Evolutionary conservation across 2,329 filamentous ascomycete species (phyloP).

Genomic region (Nothomitra cinnamomea): DNA sequence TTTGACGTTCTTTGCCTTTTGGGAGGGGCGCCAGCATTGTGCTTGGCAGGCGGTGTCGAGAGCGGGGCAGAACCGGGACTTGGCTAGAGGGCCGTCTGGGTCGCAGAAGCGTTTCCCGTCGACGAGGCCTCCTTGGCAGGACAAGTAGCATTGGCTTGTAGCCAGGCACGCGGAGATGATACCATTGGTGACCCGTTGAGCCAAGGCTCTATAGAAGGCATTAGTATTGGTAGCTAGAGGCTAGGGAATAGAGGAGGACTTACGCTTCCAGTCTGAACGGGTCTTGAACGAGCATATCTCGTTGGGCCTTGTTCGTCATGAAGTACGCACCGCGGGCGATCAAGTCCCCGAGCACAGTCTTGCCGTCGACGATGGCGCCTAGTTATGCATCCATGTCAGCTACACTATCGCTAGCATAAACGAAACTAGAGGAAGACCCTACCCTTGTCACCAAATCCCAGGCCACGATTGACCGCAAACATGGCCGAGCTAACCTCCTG

Average conservation of each 20-base stretch:
- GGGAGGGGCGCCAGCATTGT: not conserved
- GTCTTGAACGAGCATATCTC: not conserved
- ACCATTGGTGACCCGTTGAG: not conserved
- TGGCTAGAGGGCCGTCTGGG: not conserved
- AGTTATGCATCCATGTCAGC: not conserved
- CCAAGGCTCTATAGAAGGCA: not conserved
- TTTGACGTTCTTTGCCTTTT: not conserved
- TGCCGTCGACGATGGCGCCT: not conserved
- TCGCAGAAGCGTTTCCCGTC: not conserved
- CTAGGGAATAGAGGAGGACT: not conserved
- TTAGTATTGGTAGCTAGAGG: not conserved
- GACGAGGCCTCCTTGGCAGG: not conserved
- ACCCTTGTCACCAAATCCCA: not conserved
- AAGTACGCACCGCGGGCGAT: not conserved
- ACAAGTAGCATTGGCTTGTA: not conserved
- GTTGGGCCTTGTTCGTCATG: not conserved
- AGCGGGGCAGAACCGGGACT: not conserved
- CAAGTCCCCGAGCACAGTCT: not conserved
- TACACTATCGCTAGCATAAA: no score
- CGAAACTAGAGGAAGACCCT: not conserved
- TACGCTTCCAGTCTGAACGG: not conserved
- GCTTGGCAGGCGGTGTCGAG: not conserved
- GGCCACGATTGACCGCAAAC: not conserved
- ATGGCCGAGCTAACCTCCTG: not conserved
- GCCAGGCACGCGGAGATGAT: not conserved